A percentile compares a stretch with the other conserved stretches of the same genome.
These are phyloP conservation scores for Jamesozyma jinghongensis DNA, from an alignment of 805 yeast species.

Conservation along the genomic window DNA sequence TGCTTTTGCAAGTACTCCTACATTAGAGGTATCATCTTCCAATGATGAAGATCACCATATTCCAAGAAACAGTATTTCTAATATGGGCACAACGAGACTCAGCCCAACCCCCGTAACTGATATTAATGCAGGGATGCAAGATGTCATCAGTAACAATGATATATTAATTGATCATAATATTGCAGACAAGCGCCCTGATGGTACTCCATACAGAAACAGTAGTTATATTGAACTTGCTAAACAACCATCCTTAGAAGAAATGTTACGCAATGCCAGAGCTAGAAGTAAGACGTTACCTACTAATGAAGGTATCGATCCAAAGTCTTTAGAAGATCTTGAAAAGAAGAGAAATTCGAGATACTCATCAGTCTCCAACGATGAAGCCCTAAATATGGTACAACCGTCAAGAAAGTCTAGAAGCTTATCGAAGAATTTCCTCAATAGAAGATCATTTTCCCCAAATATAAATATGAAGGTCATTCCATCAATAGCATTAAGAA, in stretches of 20 bases:
- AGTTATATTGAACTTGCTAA: slow-evolving; percentile 10
- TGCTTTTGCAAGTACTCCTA: slow-evolving; percentile 16
- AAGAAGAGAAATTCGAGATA: slow-evolving; percentile 10
- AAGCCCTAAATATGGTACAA: background rate
- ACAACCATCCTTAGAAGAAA: slow-evolving; percentile 5
- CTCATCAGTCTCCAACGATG: slow-evolving; percentile 13
- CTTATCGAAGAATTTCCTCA: slow-evolving; percentile 19
- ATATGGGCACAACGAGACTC: background rate
- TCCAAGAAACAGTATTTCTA: background rate
- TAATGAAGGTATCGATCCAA: slow-evolving; percentile 2
- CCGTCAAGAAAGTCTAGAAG: slow-evolving; percentile 22
- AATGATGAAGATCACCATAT: background rate
- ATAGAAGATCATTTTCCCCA: slow-evolving; percentile 27
- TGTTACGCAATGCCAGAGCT: slow-evolving; percentile 8
- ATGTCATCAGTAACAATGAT: background rate
- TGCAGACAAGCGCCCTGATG: background rate
- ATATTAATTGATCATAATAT: background rate
- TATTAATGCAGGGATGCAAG: background rate
- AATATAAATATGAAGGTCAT: slow-evolving; percentile 18
- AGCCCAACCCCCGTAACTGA: background rate
- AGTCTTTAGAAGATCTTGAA: background rate
- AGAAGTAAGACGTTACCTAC: slow-evolving; percentile 22
- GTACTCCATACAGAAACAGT: slow-evolving; percentile 7
- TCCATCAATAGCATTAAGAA: slow-evolving; percentile 12
- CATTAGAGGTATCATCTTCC: slow-evolving; percentile 1